Evolutionary conservation across 2,329 filamentous ascomycete species (phyloP).

Genomic region (Bipolaris oryzae): DNA sequence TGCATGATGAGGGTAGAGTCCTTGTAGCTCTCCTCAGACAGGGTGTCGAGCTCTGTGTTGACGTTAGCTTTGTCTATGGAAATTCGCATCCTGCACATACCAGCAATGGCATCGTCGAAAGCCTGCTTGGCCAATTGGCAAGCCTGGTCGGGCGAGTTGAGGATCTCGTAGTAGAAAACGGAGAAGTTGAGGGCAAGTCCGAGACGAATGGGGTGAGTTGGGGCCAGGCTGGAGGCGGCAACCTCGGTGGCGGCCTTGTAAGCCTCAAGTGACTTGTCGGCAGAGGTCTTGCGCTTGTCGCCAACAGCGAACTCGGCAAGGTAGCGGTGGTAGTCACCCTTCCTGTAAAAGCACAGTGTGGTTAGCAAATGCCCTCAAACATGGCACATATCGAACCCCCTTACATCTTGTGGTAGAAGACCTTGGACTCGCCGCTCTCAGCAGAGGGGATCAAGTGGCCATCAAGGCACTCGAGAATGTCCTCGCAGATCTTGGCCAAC

Average conservation of each 20-base stretch:
- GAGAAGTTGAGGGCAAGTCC: constrained; percentile 95
- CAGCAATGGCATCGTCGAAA: constrained; percentile 94
- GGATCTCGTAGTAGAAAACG: constrained; percentile 99
- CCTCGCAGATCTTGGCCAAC: constrained; percentile 96
- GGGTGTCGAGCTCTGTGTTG: constrained; percentile 81
- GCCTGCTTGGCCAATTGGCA: constrained; percentile 97
- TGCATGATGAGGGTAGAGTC: constrained; percentile 99
- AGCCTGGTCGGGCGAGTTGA: constrained; percentile 97
- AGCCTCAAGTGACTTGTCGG: constrained; percentile 92
- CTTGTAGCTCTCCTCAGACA: constrained; percentile 99
- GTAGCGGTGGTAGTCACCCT: constrained; percentile 99
- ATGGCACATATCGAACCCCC: not conserved
- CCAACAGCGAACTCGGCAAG: constrained; percentile 95
- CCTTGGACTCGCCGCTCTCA: constrained; percentile 96
- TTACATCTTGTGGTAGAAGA: constrained; percentile 99
- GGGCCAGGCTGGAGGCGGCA: constrained; percentile 84
- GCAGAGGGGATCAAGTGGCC: constrained; percentile 92
- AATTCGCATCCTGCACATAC: constrained; percentile 51
- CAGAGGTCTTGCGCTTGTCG: constrained; percentile 92
- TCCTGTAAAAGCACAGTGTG: constrained; percentile 64
- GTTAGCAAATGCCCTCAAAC: constrained; percentile 20
- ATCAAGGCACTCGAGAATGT: constrained; percentile 94
- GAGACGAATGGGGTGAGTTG: constrained; percentile 91
- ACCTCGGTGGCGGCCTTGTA: constrained; percentile 96
- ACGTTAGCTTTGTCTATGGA: constrained; percentile 24